A percentile compares a stretch with the other conserved stretches of the same genome.
Conservation (phyloP, 2,329 filamentous ascomycete genomes). For the Paradendryphiella salina region DNA sequence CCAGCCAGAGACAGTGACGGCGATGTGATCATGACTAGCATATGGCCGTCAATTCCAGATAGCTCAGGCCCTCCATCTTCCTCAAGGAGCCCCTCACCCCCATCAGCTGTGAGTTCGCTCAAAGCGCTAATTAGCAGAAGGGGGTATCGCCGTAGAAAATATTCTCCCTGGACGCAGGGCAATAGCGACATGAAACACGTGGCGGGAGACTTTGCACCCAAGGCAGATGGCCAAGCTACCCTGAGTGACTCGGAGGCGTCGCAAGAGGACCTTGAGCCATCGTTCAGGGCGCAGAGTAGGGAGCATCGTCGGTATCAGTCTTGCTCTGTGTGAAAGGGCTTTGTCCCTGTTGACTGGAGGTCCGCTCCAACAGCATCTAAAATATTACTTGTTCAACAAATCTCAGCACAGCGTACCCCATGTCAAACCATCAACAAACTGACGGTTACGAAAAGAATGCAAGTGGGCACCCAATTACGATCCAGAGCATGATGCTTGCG, state of each 20-base stretch:
- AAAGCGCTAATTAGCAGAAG: constrained; percentile 4
- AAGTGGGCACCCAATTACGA: neutral
- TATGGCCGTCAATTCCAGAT: neutral
- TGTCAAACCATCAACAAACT: neutral
- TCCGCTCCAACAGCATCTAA: neutral
- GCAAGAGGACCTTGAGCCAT: constrained; percentile 17
- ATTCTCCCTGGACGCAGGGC: neutral
- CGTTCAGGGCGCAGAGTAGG: constrained; percentile 25
- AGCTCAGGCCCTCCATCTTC: neutral
- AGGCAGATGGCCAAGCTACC: constrained; percentile 5
- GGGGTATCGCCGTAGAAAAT: constrained; percentile 3
- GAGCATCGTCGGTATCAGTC: neutral
- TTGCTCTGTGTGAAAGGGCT: neutral
- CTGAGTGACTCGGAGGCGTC: constrained; percentile 1
- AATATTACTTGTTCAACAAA: neutral
- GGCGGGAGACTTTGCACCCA: neutral
- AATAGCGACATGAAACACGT: neutral
- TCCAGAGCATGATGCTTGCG: neutral
- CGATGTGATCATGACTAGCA: constrained; percentile 6
- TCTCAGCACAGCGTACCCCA: neutral
- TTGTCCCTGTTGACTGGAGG: neutral
- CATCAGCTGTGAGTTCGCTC: constrained; percentile 3
- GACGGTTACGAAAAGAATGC: neutral
- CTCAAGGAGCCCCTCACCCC: neutral
- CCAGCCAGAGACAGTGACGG: constrained; percentile 1